Conservation (phyloP, 371 early-diverging fungal species). For the Lichtheimia ornata region DNA sequence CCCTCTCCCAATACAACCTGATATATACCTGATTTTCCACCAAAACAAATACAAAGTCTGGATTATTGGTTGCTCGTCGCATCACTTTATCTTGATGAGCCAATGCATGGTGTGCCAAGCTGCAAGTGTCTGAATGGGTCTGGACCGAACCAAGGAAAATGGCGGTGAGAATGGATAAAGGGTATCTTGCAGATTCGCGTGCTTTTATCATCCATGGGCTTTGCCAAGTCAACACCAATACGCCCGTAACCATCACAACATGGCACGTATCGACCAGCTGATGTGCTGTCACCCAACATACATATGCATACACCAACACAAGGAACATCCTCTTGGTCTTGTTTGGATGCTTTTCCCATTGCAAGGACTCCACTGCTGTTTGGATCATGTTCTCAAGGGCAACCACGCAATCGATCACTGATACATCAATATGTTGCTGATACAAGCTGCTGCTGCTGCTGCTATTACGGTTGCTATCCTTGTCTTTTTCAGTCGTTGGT, state of each 20-base stretch:
- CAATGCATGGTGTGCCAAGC: slow-evolving; percentile 1
- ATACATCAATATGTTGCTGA: background rate
- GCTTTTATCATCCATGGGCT: slow-evolving; percentile 9
- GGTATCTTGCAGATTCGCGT: slow-evolving; percentile 6
- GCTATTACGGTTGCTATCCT: background rate
- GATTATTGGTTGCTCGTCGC: background rate
- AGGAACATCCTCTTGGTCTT: slow-evolving; percentile 5
- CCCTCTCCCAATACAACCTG: background rate
- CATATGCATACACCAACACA: slow-evolving; percentile 13
- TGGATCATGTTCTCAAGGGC: background rate
- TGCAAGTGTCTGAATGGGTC: background rate
- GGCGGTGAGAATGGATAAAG: slow-evolving; percentile 14
- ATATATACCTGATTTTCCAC: slow-evolving; percentile 18
- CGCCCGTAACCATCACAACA: slow-evolving; percentile 14
- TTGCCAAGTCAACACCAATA: slow-evolving; percentile 12
- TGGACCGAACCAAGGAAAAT: slow-evolving; percentile 15
- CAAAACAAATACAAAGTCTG: slow-evolving; percentile 17
- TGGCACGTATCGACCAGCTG: slow-evolving; percentile 17
- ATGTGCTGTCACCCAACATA: slow-evolving; percentile 21
- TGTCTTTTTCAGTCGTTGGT: background rate
- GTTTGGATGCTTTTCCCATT: slow-evolving; percentile 13
- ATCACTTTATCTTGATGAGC: slow-evolving; percentile 9
- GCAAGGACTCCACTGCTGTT: background rate
- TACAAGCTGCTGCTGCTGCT: background rate
- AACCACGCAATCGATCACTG: background rate